phyloP scores from a whole-genome alignment of 768 basidiomycete species.

The Hebeloma cylindrosporum region DNA sequence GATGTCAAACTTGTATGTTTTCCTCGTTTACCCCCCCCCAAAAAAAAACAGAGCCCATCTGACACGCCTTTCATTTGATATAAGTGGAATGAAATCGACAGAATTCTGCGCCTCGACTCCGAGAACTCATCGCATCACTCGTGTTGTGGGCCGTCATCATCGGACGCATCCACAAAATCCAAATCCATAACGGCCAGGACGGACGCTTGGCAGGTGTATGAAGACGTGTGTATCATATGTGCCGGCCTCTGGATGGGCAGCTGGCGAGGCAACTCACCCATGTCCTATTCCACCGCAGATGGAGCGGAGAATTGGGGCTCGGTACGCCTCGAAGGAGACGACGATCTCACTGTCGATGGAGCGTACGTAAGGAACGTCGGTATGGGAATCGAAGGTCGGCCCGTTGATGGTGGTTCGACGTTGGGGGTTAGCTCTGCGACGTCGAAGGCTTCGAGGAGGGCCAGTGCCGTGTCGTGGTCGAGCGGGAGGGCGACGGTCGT shows the following conservation, averaged over 20 bases:
- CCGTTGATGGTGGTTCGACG: conserved; percentile 25
- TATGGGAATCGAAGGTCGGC: conserved; percentile 72
- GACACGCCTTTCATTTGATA: too few relatives aligned
- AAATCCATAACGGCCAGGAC: conserved; percentile 56
- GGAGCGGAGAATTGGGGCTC: conserved; percentile 56
- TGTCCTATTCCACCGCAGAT: conserved; percentile 49
- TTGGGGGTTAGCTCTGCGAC: conserved; percentile 22
- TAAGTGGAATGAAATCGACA: conserved; percentile 78
- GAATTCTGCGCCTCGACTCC: conserved; percentile 59
- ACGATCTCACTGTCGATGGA: conserved; percentile 46
- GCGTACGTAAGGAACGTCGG: conserved; percentile 57
- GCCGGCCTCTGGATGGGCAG: conserved; percentile 80
- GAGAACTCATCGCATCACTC: conserved; percentile 28
- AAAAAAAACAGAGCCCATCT: too few relatives aligned
- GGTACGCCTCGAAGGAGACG: conserved; percentile 65
- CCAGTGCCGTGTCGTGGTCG: conserved; percentile 53
- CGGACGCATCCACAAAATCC: conserved; percentile 30
- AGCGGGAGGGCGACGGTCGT: conserved; percentile 38
- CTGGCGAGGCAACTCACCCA: conserved; percentile 52
- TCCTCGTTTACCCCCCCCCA: neutral
- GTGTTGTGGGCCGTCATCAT: conserved; percentile 38
- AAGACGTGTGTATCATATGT: conserved; percentile 81
- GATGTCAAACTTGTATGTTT: conserved; percentile 67
- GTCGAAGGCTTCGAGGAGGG: conserved; percentile 41
- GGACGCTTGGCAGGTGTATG: conserved; percentile 80